Conservation (phyloP, 1,139 yeast genomes). For the Debaryomycetaceae sp. region DNA sequence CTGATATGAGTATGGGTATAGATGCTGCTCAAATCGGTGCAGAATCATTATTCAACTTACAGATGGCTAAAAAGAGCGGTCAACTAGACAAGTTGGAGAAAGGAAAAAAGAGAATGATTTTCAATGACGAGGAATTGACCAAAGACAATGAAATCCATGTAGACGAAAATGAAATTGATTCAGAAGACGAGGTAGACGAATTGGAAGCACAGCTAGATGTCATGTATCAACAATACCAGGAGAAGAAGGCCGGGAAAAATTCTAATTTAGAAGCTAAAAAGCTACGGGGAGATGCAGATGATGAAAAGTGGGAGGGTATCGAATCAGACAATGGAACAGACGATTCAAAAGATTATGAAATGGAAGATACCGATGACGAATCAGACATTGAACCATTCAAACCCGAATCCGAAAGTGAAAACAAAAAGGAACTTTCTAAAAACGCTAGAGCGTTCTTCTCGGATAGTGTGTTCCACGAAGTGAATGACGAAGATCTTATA, state of each 20-base stretch:
- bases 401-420: conserved; percentile 43
- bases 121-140: conserved; percentile 51
- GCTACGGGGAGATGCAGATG: conserved; percentile 77
- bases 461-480: conserved; percentile 70
- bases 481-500: conserved; percentile 38
- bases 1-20: conserved; percentile 89
- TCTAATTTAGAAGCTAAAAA: conserved; percentile 77
- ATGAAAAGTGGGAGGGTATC: conserved; percentile 88
- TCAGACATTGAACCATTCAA: conserved; percentile 65
- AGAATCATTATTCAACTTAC: conserved; percentile 78
- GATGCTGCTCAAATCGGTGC: conserved; percentile 86
- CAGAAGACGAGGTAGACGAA: conserved; percentile 63
- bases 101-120: conserved; percentile 81
- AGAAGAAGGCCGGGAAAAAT: conserved; percentile 71
- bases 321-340: conserved; percentile 40
- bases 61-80: conserved; percentile 83
- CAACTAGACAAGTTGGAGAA: conserved; percentile 66
- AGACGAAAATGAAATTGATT: conserved; percentile 42
- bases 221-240: conserved; percentile 76
- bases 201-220: conserved; percentile 78
- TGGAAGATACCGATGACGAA: conserved; percentile 64
- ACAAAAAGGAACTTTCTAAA: conserved; percentile 55
- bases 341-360: conserved; percentile 41
- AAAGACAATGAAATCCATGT: conserved; percentile 54
- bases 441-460: conserved; percentile 76